Conservation (phyloP, 2,329 filamentous ascomycete genomes). For the Pseudogymnoascus sp. region DNA sequence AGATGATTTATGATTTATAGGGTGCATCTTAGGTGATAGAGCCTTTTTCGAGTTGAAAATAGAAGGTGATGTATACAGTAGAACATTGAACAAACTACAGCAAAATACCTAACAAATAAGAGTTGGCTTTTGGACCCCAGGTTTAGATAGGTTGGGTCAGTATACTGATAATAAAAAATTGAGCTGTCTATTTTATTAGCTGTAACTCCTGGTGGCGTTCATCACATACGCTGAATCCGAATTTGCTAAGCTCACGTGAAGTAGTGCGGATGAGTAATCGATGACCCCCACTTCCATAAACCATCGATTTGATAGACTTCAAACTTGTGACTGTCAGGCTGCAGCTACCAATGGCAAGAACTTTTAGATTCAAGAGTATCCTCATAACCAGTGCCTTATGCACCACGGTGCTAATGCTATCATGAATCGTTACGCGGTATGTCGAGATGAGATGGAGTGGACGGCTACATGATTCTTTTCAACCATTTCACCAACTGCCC, state of each 20-base stretch:
- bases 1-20: not conserved
- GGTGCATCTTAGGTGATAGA: not conserved
- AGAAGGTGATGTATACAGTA: not conserved
- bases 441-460: not conserved
- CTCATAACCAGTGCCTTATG: not conserved
- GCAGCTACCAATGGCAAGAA: not conserved
- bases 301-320: slow-evolving; percentile 5
- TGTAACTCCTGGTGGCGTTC: not conserved
- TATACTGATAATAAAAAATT: not conserved
- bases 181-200: not conserved
- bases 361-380: slow-evolving; percentile 4
- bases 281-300: slow-evolving; percentile 5
- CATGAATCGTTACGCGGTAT: slow-evolving; percentile 8
- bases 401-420: slow-evolving; percentile 5
- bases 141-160: not conserved
- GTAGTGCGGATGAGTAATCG: slow-evolving; percentile 8
- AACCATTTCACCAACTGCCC: not conserved
- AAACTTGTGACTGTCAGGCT: not conserved
- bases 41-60: not conserved
- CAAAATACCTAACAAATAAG: not conserved
- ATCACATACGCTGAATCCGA: not conserved
- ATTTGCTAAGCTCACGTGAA: slow-evolving; percentile 2
- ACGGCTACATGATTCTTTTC: not conserved
- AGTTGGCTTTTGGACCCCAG: not conserved
- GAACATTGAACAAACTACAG: not conserved